Percentiles rank a stretch among this genome's conserved stretches.
Evolutionary conservation across 2,329 filamentous ascomycete species (phyloP).

Genomic region (Penicillium crustosum): DNA sequence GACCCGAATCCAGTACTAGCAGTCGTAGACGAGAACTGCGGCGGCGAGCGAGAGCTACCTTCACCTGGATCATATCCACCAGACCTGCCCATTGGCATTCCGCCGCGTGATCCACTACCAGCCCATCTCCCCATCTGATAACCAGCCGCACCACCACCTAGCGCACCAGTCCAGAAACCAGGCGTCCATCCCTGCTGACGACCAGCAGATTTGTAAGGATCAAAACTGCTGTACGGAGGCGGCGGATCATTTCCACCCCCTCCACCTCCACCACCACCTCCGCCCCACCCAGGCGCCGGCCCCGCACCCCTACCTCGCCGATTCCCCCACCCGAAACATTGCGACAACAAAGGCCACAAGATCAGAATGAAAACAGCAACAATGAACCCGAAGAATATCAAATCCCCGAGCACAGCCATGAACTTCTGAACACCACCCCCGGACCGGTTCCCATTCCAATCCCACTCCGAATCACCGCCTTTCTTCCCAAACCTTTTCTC

Average conservation of each 20-base stretch:
- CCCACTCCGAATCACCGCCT: constrained; percentile 34
- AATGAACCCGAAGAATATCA: constrained; percentile 38
- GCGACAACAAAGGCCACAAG: constrained; percentile 25
- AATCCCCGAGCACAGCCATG: constrained; percentile 22
- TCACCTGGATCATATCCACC: constrained; percentile 31
- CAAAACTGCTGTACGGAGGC: constrained; percentile 42
- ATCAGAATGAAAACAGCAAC: constrained; percentile 31
- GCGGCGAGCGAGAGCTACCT: constrained; percentile 35
- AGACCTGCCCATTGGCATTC: constrained; percentile 15
- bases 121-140: constrained; percentile 42
- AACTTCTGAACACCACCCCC: background rate
- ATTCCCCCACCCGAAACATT: constrained; percentile 28
- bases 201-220: constrained; percentile 18
- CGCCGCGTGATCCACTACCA: constrained; percentile 14
- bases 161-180: constrained; percentile 49
- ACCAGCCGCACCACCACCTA: constrained; percentile 44
- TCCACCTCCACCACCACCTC: constrained; percentile 34
- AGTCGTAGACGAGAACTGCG: constrained; percentile 34
- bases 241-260: constrained; percentile 37
- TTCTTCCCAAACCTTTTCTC: constrained; percentile 67
- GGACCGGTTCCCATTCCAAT: constrained; percentile 12
- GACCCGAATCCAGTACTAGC: constrained; percentile 49
- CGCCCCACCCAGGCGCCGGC: constrained; percentile 22
- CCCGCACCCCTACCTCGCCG: constrained; percentile 21
- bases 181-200: constrained; percentile 42